Base-by-base conservation (phyloP, 805 yeast genomes). In the Candida germanica region DNA sequence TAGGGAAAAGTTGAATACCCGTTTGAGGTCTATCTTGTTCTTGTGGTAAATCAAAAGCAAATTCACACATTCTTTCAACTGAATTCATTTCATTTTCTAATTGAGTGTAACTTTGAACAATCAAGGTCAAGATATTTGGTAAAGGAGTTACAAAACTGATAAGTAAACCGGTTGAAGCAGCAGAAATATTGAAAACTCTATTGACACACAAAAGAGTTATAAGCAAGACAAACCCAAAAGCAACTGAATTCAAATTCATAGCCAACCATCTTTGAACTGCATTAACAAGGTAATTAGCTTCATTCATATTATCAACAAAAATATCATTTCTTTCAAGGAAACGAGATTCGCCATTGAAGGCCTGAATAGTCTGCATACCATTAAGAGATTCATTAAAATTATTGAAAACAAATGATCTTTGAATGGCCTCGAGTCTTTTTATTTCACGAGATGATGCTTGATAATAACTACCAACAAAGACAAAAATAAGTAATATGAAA, bases 11-110 rank as follows among this genome's bases (percentile, higher is more conserved):
- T 35, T 64, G 73, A 32, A 49, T 59, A 18, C 61, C 68, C 44
- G 49, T 73, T 56, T 73, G 74, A 0, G 83, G 70, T 7, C 9
- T 20, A 6, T 20, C 10, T 1, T 80, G 83, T 55, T 86, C 95
- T 47, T 79, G 80, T 1, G 79, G 80, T 34, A 87, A 58, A n/a
- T 73, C 61, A 42, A 64, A 69, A 0, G 85, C 87, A 43, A 61
- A 63, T 25, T 53, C 52, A 33, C 56, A 51, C 28, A 64, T 44
- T 51, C 71, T 58, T 43, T 64, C 69, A 10, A 53, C 69, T 1
- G 66, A 56, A 37, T 63, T 64, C 66, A 64, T 59, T 41, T 63
- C 68, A 38, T 61, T 64, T 36, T 64, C 71, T 26, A 60, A 59
- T 38, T 59, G 62, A 4, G 71, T 64, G 36, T 42, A 53, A 29